Conservation (phyloP, 257 asterid genomes). For the Fraxinus pennsylvanica region DNA sequence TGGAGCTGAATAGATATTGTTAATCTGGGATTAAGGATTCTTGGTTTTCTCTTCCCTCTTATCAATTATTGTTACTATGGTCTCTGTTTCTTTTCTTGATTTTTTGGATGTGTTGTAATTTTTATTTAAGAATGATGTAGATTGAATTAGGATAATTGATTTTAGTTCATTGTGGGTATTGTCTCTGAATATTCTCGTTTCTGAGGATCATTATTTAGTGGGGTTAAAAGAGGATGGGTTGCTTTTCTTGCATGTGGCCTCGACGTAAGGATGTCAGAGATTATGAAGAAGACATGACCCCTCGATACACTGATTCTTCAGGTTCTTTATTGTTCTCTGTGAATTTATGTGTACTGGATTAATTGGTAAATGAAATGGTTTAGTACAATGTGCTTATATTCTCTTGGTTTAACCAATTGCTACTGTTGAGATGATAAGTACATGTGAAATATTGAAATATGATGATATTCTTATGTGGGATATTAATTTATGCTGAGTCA, state of each 20-base stretch:
- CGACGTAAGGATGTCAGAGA: constrained; percentile 34
- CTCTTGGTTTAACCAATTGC: neutral
- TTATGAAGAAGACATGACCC: constrained; percentile 40
- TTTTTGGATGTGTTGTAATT: constrained; percentile 4
- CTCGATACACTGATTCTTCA: constrained; percentile 38
- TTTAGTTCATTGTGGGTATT: constrained; percentile 3
- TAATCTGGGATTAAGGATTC: constrained; percentile 30
- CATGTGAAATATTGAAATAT: neutral
- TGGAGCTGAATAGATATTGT: constrained; percentile 3
- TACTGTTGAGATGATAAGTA: constrained; percentile 31
- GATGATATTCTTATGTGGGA: neutral
- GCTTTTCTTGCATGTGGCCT: constrained; percentile 56
- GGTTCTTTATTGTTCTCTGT: constrained; percentile 31
- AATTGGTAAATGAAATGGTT: neutral
- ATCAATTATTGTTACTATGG: constrained; percentile 28
- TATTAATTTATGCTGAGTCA: neutral
- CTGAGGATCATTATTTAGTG: constrained; percentile 6
- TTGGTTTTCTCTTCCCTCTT: constrained; percentile 27
- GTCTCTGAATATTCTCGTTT: constrained; percentile 25
- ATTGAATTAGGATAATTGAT: constrained; percentile 26
- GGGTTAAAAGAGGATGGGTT: constrained; percentile 33
- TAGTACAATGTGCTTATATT: neutral
- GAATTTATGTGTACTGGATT: neutral
- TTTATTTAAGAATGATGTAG: constrained; percentile 22
- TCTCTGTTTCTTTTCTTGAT: neutral